A percentile compares a stretch with the other conserved stretches of the same genome.
phyloP scores from a whole-genome alignment of 306 rosid species.

The Gleditsia sinensis region DNA sequence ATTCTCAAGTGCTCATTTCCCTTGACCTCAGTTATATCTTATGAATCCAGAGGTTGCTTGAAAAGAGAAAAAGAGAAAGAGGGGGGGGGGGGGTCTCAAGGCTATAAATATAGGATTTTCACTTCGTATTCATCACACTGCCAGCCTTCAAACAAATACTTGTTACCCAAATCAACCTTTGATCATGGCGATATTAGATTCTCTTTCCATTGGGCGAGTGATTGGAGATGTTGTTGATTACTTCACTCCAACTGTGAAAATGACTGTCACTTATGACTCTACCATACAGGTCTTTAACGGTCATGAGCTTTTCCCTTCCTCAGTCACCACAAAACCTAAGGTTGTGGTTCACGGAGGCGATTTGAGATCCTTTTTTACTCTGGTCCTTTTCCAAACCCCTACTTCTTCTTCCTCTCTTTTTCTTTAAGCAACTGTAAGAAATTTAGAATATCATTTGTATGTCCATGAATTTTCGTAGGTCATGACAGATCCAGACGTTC shows the following conservation, averaged over 20 bases:
- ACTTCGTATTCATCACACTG: conserved; percentile 7
- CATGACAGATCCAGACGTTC: conserved; percentile 92
- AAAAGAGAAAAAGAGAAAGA: no score
- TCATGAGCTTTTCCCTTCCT: conserved; percentile 69
- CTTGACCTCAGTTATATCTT: neutral
- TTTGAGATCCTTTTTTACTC: conserved; percentile 86
- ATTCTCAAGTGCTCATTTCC: conserved; percentile 4
- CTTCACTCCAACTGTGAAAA: conserved; percentile 51
- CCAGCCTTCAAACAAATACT: neutral
- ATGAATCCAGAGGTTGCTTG: conserved; percentile 22
- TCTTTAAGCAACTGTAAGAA: no score
- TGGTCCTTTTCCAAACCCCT: conserved; percentile 59
- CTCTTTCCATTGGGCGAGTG: conserved; percentile 74
- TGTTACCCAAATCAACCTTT: neutral
- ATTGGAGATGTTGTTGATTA: conserved; percentile 79
- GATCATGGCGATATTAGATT: conserved; percentile 46
- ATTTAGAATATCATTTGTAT: neutral
- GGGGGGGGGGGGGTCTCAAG: no score
- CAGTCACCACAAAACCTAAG: conserved; percentile 61
- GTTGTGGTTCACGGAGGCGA: conserved; percentile 90
- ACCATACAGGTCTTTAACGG: conserved; percentile 73
- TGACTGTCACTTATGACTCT: conserved; percentile 53
- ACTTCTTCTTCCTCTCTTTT: neutral
- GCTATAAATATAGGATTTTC: conserved; percentile 55
- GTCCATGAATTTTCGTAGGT: conserved; percentile 44